These are phyloP conservation scores for Protomyces inundatus DNA, from an alignment of 1,139 yeast species.

Conservation along the genomic window DNA sequence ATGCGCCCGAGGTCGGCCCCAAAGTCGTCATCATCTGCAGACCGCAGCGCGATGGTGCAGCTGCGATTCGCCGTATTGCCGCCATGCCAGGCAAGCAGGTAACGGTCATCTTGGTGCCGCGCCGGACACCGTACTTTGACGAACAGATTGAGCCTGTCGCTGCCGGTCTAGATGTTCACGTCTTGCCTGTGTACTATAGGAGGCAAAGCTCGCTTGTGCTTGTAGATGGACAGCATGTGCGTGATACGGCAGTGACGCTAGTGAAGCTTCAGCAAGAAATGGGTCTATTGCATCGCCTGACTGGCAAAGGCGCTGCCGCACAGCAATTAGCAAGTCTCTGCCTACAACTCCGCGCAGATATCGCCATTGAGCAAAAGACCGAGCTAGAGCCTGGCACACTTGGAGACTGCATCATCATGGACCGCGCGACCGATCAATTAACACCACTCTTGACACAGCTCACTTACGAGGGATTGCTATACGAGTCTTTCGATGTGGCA, in stretches of 20 bases:
- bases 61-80: slow-evolving; percentile 2
- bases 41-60: not conserved
- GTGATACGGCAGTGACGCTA: slow-evolving; percentile 43
- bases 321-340: slow-evolving; percentile 43
- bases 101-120: slow-evolving; percentile 39
- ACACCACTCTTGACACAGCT: slow-evolving; percentile 71
- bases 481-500: slow-evolving; percentile 57
- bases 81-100: slow-evolving; percentile 27
- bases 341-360: slow-evolving; percentile 32
- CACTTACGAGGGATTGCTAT: slow-evolving; percentile 75
- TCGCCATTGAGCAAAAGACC: slow-evolving; percentile 28
- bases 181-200: slow-evolving; percentile 41
- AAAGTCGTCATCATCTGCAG: slow-evolving; percentile 4
- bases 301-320: slow-evolving; percentile 49
- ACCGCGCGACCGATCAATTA: slow-evolving; percentile 66
- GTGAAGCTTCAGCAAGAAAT: slow-evolving; percentile 39
- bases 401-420: slow-evolving; percentile 61
- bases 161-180: slow-evolving; percentile 40
- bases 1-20: slow-evolving; percentile 33
- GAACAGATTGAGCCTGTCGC: slow-evolving; percentile 36
- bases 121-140: slow-evolving; percentile 38
- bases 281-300: slow-evolving; percentile 44
- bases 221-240: slow-evolving; percentile 39
- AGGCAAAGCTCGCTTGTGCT: slow-evolving; percentile 38
- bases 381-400: slow-evolving; percentile 31